Evolutionary conservation across 116 monocot genomes (phyloP), one percentile per base, ranked within the genome.

Genomic region (Cymodocea nodosa): DNA sequence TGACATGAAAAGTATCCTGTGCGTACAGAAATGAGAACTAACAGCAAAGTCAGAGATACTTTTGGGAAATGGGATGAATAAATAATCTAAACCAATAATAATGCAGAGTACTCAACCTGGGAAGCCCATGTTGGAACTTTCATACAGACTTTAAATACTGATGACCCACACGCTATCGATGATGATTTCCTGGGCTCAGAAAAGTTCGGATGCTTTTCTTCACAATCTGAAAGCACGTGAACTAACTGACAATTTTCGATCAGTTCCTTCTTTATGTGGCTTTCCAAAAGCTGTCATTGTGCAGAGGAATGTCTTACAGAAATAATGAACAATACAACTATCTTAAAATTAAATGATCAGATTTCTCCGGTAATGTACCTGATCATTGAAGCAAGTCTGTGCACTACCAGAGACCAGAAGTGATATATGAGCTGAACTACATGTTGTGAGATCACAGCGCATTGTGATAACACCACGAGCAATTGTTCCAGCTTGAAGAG

Each of bases 401-500:
- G 97, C 91, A 65, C 92, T 92, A 40, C 92, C 92, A 56, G 97
- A 97, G 13, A 97, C 88, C 59, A 97, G 68, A 66, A 97, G 87
- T 52, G 97, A 91, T 15, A 97, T 80, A 65, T 97, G 97, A 67
- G 97, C 82, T 24, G 79, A 86, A 70, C 88, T 97, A 62, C 84
- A 91, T 49, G 97, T 97, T 53, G 85, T 82, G 17, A 97, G 54
- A 76, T 97, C 97, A 80, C 97, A 97, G 4, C 97, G 81, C 97
- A 97, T 97, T 34, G 97, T 97, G 63, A 97, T 85, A 60, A 97
- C 88, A 18, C 91, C 97, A 76, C 97, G 92, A 52, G 88, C 73
- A 80, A 91, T 78, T 23, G 75, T 63, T 18, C 76, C 91, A 69
- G 87, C 92, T 79, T 97, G 85, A 66, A 91, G 83, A 69, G 88